Conservation (phyloP, 768 basidiomycete genomes). For the Lepiota brunneoincarnata region DNA sequence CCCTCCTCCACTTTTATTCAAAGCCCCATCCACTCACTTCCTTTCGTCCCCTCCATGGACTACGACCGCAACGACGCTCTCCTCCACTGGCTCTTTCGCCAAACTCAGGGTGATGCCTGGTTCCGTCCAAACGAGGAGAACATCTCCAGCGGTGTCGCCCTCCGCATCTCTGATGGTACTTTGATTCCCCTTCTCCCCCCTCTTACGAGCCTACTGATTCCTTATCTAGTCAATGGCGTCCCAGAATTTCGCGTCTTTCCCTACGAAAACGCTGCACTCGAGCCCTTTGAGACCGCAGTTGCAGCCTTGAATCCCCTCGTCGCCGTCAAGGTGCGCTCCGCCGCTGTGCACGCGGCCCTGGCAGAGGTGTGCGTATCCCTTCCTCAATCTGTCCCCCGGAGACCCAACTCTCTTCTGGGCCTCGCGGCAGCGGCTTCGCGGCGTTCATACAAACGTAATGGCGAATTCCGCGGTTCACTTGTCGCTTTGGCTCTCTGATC, state of each 20-base stretch:
- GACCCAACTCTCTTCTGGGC: background rate
- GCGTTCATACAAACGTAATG: too few species aligned
- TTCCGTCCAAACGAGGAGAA: slow-evolving; percentile 76
- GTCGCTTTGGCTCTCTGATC: slow-evolving; percentile 1
- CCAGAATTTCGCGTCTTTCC: slow-evolving; percentile 78
- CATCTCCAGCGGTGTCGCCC: slow-evolving; percentile 70
- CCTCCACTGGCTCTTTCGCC: slow-evolving; percentile 73
- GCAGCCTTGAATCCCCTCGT: slow-evolving; percentile 75
- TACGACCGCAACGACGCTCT: slow-evolving; percentile 81
- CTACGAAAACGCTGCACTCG: slow-evolving; percentile 69
- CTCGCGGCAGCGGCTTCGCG: background rate
- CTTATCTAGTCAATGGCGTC: slow-evolving; percentile 18
- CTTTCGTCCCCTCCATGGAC: slow-evolving; percentile 42
- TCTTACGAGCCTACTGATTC: background rate
- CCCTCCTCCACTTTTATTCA: background rate
- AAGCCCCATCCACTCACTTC: background rate
- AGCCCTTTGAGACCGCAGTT: slow-evolving; percentile 74
- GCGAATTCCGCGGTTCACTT: too few species aligned
- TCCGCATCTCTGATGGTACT: slow-evolving; percentile 45
- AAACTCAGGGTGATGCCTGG: slow-evolving; percentile 84
- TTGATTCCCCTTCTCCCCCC: slow-evolving; percentile 20
- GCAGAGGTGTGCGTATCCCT: slow-evolving; percentile 53
- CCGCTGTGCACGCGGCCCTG: slow-evolving; percentile 78
- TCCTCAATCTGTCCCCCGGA: slow-evolving; percentile 20
- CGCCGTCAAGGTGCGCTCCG: slow-evolving; percentile 75